A percentile compares a stretch with the other conserved stretches of the same genome.
Conservation (phyloP, 2,329 filamentous ascomycete genomes). For the Dothideomycetes sp. region DNA sequence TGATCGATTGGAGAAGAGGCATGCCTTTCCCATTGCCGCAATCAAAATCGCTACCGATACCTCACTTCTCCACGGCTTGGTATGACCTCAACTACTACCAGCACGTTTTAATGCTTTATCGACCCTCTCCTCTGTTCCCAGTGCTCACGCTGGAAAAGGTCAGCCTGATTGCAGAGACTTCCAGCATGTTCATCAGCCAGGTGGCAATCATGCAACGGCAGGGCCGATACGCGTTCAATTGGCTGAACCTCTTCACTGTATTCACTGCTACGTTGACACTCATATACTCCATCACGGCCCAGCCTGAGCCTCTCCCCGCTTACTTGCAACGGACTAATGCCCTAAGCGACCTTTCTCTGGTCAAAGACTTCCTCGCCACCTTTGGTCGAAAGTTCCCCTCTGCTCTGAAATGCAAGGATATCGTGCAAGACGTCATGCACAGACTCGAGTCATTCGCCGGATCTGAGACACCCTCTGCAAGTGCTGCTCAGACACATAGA, state of each 20-base stretch:
- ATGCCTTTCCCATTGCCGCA: conserved; percentile 19
- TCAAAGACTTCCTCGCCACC: conserved; percentile 9
- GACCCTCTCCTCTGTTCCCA: conserved; percentile 33
- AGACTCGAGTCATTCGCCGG: background rate
- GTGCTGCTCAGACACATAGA: background rate
- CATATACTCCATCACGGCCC: conserved; percentile 32
- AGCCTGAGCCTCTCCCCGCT: conserved; percentile 18
- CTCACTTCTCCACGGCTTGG: conserved; percentile 34
- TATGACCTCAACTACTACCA: conserved; percentile 40
- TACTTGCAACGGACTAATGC: conserved; percentile 10
- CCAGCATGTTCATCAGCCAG: conserved; percentile 33
- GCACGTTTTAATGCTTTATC: conserved; percentile 34
- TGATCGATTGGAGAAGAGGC: conserved; percentile 30
- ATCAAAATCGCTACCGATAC: conserved; percentile 18
- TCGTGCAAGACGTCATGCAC: background rate
- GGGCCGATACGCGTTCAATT: conserved; percentile 31
- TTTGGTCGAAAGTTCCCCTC: conserved; percentile 9
- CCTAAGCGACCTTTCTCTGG: conserved; percentile 11
- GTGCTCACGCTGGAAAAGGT: conserved; percentile 25
- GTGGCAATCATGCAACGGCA: conserved; percentile 29
- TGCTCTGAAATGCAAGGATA: background rate
- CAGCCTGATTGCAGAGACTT: conserved; percentile 28
- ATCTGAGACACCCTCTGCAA: background rate
- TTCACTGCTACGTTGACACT: conserved; percentile 33
- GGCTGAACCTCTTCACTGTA: conserved; percentile 29